These are phyloP conservation scores for Monilinia fructicola DNA, from an alignment of 2,329 filamentous ascomycete species.

Conservation along the genomic window DNA sequence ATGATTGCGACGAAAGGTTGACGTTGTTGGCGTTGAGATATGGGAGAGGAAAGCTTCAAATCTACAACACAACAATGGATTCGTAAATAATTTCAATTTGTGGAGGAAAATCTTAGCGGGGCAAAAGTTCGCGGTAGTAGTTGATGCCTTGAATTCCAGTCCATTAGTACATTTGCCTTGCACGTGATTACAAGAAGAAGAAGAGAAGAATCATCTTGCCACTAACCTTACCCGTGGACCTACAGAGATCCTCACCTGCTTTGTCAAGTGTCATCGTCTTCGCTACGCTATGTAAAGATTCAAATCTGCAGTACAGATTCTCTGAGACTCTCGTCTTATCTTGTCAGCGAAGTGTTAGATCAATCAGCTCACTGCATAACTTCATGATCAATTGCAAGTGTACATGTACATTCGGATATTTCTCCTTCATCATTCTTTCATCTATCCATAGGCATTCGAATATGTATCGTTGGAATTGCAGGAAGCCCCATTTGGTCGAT, in stretches of 20 bases:
- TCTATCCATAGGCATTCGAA: background rate
- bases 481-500: background rate
- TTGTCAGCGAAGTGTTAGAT: background rate
- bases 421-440: background rate
- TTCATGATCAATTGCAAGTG: too few species aligned
- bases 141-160: conserved; percentile 1
- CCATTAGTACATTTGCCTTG: background rate
- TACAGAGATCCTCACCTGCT: background rate
- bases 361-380: background rate
- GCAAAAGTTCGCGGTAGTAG: conserved; percentile 21
- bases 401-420: background rate
- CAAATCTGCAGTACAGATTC: background rate
- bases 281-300: background rate
- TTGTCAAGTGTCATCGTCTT: background rate
- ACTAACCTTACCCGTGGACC: too few species aligned
- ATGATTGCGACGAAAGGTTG: conserved; percentile 42
- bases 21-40: conserved; percentile 25
- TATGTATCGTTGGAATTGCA: background rate
- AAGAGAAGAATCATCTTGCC: background rate
- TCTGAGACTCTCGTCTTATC: background rate
- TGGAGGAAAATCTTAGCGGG: conserved; percentile 31
- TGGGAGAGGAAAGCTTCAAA: conserved; percentile 15
- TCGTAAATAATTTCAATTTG: conserved; percentile 34
- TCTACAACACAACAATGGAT: conserved; percentile 18
- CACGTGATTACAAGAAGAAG: background rate